These are phyloP conservation scores for Phoma sp. DNA, from an alignment of 2,329 filamentous ascomycete species.

Conservation along the genomic window DNA sequence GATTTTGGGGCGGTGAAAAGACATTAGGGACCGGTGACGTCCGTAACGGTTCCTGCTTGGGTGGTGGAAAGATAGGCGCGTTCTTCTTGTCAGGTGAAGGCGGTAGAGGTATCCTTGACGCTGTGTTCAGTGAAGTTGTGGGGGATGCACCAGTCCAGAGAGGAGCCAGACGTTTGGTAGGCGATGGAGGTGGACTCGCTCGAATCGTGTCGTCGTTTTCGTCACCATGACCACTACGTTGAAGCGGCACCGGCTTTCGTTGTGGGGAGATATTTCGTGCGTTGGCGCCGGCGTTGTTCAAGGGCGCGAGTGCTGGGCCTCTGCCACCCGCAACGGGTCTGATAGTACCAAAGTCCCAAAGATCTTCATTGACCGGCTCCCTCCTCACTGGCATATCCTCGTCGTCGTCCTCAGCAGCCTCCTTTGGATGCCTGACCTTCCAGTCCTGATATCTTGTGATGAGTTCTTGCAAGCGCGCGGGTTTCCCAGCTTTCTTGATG, in stretches of 20 bases:
- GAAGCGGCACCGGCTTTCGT: constrained; percentile 43
- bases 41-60: constrained; percentile 35
- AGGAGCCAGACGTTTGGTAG: constrained; percentile 49
- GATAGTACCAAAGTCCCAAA: constrained; percentile 99
- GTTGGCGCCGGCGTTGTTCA: constrained; percentile 85
- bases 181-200: constrained; percentile 51
- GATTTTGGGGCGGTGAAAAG: constrained; percentile 42
- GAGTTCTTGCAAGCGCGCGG: constrained; percentile 93
- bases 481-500: constrained; percentile 89
- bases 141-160: constrained; percentile 47
- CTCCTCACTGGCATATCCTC: constrained; percentile 48
- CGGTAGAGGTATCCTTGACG: constrained; percentile 55
- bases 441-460: constrained; percentile 91
- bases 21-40: constrained; percentile 43
- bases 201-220: constrained; percentile 50
- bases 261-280: constrained; percentile 60
- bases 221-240: constrained; percentile 34
- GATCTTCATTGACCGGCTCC: constrained; percentile 74
- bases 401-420: constrained; percentile 60
- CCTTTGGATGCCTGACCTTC: constrained; percentile 79
- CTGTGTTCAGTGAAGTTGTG: constrained; percentile 49
- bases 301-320: constrained; percentile 69
- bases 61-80: constrained; percentile 41
- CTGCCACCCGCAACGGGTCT: constrained; percentile 66
- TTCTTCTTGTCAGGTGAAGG: constrained; percentile 53